Evolutionary conservation across 1,284 basidiomycete genomes (phyloP).

Genomic region (Malassezia japonica): DNA sequence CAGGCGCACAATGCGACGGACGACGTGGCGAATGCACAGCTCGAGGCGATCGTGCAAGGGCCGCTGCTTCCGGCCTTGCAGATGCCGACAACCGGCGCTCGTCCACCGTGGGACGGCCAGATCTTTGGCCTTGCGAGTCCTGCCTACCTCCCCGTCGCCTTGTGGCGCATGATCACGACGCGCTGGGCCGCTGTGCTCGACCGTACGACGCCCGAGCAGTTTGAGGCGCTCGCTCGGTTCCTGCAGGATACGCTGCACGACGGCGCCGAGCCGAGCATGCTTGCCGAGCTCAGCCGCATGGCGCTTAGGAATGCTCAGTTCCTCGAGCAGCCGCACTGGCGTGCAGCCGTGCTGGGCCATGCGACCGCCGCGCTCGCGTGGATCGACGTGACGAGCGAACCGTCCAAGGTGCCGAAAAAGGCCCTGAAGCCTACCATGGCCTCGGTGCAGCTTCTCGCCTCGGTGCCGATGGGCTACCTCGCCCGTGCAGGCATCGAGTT

Average conservation of each 20-base stretch:
- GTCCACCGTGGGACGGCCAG: conserved; percentile 13
- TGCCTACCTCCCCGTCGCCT: conserved; percentile 1
- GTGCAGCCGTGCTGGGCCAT: conserved; percentile 14
- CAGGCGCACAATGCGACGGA: neutral
- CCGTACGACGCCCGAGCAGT: neutral
- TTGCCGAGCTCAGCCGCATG: neutral
- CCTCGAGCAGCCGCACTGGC: conserved; percentile 27
- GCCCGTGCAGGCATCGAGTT: neutral
- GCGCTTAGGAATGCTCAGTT: conserved; percentile 20
- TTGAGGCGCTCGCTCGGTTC: neutral
- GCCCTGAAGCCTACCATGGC: neutral
- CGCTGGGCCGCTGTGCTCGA: conserved; percentile 25
- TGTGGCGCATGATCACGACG: conserved; percentile 26
- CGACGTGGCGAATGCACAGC: neutral
- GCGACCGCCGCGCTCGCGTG: conserved; percentile 5
- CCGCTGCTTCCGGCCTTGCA: neutral
- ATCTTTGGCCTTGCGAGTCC: neutral
- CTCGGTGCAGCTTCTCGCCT: neutral
- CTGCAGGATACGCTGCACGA: neutral
- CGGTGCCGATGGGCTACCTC: conserved; percentile 1
- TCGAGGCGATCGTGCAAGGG: neutral
- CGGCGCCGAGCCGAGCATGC: neutral
- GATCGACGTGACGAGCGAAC: neutral
- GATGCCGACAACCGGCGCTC: neutral
- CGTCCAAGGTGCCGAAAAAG: neutral